A percentile compares a stretch with the other conserved stretches of the same genome.
Evolutionary conservation across 2,329 filamentous ascomycete genomes (phyloP).

Genomic region (Arthrocladium fulminans): DNA sequence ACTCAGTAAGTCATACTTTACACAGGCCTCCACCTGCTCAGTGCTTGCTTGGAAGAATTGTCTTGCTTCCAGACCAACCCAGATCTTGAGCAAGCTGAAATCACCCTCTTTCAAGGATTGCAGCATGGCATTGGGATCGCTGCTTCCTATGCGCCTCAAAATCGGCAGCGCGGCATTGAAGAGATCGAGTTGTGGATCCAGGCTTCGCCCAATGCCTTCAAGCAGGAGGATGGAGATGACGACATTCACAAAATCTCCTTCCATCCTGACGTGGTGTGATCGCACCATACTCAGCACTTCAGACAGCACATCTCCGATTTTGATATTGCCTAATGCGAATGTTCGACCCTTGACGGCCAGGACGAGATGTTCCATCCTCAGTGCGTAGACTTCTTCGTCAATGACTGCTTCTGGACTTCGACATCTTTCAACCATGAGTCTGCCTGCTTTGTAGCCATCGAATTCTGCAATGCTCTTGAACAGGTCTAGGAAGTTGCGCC

Average conservation of each 20-base stretch:
- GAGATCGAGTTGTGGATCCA: slow-evolving; percentile 81
- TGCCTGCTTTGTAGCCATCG: slow-evolving; percentile 87
- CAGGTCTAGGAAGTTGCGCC: slow-evolving; percentile 84
- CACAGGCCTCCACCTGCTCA: slow-evolving; percentile 79
- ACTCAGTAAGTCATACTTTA: slow-evolving; percentile 53
- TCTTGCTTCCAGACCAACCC: slow-evolving; percentile 81
- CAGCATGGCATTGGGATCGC: slow-evolving; percentile 54
- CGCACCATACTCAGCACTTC: slow-evolving; percentile 88
- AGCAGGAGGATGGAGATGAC: slow-evolving; percentile 88
- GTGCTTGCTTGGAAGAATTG: slow-evolving; percentile 83
- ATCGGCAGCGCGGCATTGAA: slow-evolving; percentile 83
- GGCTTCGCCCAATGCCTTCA: slow-evolving; percentile 80
- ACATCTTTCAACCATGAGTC: slow-evolving; percentile 92
- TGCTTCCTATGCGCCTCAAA: slow-evolving; percentile 70
- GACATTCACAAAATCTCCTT: slow-evolving; percentile 97
- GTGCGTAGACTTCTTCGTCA: slow-evolving; percentile 79
- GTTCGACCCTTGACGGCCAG: slow-evolving; percentile 83
- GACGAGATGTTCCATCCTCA: slow-evolving; percentile 96
- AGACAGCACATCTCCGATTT: slow-evolving; percentile 90
- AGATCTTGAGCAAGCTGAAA: slow-evolving; percentile 79
- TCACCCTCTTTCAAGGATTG: slow-evolving; percentile 63
- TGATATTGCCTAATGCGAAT: slow-evolving; percentile 84
- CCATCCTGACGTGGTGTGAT: slow-evolving; percentile 79
- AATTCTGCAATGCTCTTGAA: slow-evolving; percentile 96
- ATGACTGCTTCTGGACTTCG: slow-evolving; percentile 85